These are phyloP conservation scores for Phytopythium aichiense DNA, from an alignment of 352 stramenopile genomes.

Conservation along the genomic window DNA sequence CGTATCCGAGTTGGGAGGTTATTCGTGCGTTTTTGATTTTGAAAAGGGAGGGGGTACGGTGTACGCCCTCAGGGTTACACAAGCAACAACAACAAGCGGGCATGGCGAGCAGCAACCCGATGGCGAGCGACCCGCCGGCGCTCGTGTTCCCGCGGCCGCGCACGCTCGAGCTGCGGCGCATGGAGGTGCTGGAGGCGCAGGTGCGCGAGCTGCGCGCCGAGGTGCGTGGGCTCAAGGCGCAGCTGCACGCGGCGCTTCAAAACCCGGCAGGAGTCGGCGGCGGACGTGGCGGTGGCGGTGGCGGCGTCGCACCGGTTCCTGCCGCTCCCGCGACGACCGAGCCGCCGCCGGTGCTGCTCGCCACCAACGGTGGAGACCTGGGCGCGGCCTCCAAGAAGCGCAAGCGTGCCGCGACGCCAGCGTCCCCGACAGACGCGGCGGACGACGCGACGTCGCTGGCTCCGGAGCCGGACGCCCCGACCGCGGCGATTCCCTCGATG, in stretches of 20 bases:
- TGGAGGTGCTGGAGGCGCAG: conserved; percentile 12
- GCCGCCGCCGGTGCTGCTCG: background rate
- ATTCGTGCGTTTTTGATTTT: too few relatives aligned
- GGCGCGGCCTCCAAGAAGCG: background rate
- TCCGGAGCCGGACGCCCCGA: background rate
- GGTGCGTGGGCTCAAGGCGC: conserved; percentile 19
- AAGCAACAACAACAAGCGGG: background rate
- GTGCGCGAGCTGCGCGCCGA: conserved; percentile 24
- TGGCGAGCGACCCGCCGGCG: conserved; percentile 1
- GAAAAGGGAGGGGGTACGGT: too few relatives aligned
- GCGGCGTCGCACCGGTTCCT: background rate
- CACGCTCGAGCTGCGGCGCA: conserved; percentile 6
- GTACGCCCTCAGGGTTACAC: too few relatives aligned
- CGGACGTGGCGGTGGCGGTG: background rate
- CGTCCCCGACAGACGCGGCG: background rate
- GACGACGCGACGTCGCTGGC: background rate
- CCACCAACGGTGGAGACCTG: background rate
- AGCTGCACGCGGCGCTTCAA: conserved; percentile 17
- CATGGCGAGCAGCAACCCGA: background rate
- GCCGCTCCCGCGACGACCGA: background rate
- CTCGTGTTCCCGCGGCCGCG: conserved; percentile 10
- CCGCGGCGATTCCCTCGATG: background rate
- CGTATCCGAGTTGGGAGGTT: too few relatives aligned
- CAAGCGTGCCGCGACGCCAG: background rate
- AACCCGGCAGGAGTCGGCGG: too few relatives aligned